Base-by-base conservation (phyloP, 1,284 basidiomycete species). In the Naganishia sp. region DNA sequence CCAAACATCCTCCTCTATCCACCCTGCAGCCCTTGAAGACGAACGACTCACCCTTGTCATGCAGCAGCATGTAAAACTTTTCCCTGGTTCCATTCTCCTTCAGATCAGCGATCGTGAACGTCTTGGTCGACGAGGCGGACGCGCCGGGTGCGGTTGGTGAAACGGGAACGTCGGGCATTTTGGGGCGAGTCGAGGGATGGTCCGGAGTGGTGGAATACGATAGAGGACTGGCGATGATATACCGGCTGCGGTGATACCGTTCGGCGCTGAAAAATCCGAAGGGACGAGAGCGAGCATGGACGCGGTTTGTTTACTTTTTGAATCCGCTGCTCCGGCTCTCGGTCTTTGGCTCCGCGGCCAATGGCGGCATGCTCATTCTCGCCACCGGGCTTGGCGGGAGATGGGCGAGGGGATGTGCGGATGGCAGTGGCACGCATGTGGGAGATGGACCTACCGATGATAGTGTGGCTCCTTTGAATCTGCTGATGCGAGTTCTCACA, bases 1-100 rank as follows among this genome's bases (percentile, higher is more conserved):
- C 28, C 3, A 28, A 28, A 5, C 3, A 28, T 28, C 28, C 28
- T 28, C 28, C 28, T 28, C 28, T 4, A 39, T 7, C 36, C 13
- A 7, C 2, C 13, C 13, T 39, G 7, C 36, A 3, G 6, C 7
- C 36, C 36, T 28, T 28, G 28, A 1, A 39, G 36, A 39, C 6
- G 5, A 21, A 46, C 45, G 4, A 79, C 84, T 65, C 68, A 90
- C 90, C 90, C 79, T 94, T 94, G 75, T 86, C 87, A 77, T 89
- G 86, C 73, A 96, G 81, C 73, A 94, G 85, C 75, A 94, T 77
- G 81, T 87, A 94, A 71, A 93, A 81, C 74, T 82, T 86, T 69
- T 91, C 86, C 80, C 89, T 89, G 64, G 83, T 83, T 72, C 80
- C 85, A 84, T 94, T 85, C 67, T 84, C 82, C 75, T 90, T 86